A percentile compares a stretch with the other conserved stretches of the same genome.
These are phyloP conservation scores for Porphyra umbilicalis DNA, from an alignment of 31 red algal genomes.

Conservation along the genomic window DNA sequence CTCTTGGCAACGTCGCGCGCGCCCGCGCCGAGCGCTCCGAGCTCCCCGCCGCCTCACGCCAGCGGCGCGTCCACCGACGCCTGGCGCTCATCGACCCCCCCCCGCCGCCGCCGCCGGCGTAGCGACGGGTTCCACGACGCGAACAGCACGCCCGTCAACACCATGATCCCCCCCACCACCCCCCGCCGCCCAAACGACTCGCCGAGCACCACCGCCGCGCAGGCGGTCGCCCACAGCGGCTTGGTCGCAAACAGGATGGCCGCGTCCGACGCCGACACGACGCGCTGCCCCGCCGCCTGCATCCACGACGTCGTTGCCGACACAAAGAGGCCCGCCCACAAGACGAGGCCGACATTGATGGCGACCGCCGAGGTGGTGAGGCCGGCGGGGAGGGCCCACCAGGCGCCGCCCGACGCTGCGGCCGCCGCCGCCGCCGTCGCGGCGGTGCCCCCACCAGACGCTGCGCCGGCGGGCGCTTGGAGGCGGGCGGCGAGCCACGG, in stretches of 20 bases:
- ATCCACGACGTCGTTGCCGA: conserved; percentile 34
- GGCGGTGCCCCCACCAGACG: conserved; percentile 4
- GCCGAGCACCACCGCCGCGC: conserved; percentile 35
- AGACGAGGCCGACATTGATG: conserved; percentile 30
- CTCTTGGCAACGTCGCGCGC: too few relatives aligned
- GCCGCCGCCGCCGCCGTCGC: not conserved
- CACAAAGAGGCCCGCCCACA: conserved; percentile 66
- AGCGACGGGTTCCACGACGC: not conserved
- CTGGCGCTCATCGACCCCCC: too few relatives aligned
- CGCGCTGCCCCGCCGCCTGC: conserved; percentile 47
- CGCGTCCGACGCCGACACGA: conserved; percentile 48
- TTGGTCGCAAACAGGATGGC: conserved; percentile 64
- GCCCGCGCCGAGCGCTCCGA: too few relatives aligned
- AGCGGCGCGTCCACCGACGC: too few relatives aligned
- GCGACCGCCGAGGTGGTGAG: conserved; percentile 24
- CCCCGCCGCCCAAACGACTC: conserved; percentile 12
- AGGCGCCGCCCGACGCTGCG: not conserved
- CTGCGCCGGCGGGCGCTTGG: not conserved
- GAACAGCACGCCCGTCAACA: not conserved
- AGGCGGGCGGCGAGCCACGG: not conserved
- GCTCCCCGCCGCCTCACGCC: too few relatives aligned
- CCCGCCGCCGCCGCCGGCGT: not conserved
- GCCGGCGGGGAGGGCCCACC: not conserved
- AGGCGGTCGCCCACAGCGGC: conserved; percentile 51
- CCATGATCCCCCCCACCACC: not conserved